Evolutionary conservation across 441 rosid genomes (phyloP), one percentile per base, ranked within the genome.

Genomic region (Adansonia gregorii): DNA sequence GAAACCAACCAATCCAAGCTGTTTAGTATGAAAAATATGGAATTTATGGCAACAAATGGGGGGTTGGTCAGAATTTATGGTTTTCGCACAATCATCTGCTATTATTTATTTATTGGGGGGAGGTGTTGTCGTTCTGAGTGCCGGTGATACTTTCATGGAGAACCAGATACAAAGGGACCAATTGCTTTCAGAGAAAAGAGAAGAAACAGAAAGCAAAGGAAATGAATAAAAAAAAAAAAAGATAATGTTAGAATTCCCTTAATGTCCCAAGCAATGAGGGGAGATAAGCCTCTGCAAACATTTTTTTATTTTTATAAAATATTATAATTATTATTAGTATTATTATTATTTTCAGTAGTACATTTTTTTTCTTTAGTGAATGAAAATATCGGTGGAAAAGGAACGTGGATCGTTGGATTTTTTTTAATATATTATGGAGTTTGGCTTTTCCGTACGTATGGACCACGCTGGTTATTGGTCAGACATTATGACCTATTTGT

Each of bases 401-500:
- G 68, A 31, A 27, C 15, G 46, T 35, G 41, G 22, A 65, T 65
- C 14, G 3, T 15, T 14, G 0, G 6, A 49, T 49, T 6, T 17
- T 72, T 35, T 20, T 60, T 60, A 3, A 24, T 45, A 27, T 39
- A 43, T 7, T 55, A 72, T 19, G 14, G 11, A 11, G 45, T 39
- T 17, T 4, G 19, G n/a, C 71, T 43, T 56, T 59, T 65, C 81
- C 79, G 85, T 78, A 80, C 83, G 71, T 31, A 61, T 24, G 35
- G 66, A 24, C 76, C 71, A 59, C 59, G 72, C 79, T 71, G 52
- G 45, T 0, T 0, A 22, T 9, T 41, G 8, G 60, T 75, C 27
- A 54, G 71, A 60, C 68, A 49, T 51, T 68, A 51, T 69, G 75
- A 74, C 52, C 15, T 39, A 3, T 3, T 67, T 72, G 80, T 72